phyloP scores from a whole-genome alignment of 495 filamentous ascomycete species.

The Haplographium delicatum region DNA sequence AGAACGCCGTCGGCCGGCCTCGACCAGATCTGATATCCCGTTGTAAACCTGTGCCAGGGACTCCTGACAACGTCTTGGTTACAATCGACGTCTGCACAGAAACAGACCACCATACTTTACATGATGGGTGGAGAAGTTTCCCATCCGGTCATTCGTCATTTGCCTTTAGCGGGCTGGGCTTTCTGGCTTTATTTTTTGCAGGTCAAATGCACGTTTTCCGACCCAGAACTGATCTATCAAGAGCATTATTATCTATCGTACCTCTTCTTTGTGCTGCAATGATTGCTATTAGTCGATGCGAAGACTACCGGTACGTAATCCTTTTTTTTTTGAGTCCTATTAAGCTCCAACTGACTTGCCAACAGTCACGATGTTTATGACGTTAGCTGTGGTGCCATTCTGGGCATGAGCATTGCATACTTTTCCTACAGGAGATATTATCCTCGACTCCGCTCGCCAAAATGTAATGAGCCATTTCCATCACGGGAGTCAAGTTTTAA shows the following conservation, averaged over 20 bases:
- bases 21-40: constrained; percentile 84
- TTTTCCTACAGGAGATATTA: constrained; percentile 75
- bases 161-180: constrained; percentile 81
- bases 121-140: constrained; percentile 92
- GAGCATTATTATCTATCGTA: constrained; percentile 56
- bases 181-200: constrained; percentile 69
- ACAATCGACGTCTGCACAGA: constrained; percentile 76
- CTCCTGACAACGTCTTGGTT: constrained; percentile 62
- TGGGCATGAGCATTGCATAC: constrained; percentile 70
- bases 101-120: constrained; percentile 65
- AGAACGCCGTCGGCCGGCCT: constrained; percentile 86
- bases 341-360: not conserved
- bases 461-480: constrained; percentile 47
- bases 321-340: not conserved
- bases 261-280: constrained; percentile 77
- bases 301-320: constrained; percentile 61
- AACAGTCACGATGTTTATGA: constrained; percentile 84
- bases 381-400: constrained; percentile 67
- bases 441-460: constrained; percentile 41
- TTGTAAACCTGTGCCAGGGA: constrained; percentile 68
- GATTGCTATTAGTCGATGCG: constrained; percentile 84
- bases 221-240: constrained; percentile 64
- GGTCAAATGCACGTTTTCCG: constrained; percentile 77
- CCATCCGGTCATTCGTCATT: constrained; percentile 87
- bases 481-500: constrained; percentile 22